These are phyloP conservation scores for Annona squamosa DNA, from an alignment of 164 flowering plant species.

Conservation along the genomic window DNA sequence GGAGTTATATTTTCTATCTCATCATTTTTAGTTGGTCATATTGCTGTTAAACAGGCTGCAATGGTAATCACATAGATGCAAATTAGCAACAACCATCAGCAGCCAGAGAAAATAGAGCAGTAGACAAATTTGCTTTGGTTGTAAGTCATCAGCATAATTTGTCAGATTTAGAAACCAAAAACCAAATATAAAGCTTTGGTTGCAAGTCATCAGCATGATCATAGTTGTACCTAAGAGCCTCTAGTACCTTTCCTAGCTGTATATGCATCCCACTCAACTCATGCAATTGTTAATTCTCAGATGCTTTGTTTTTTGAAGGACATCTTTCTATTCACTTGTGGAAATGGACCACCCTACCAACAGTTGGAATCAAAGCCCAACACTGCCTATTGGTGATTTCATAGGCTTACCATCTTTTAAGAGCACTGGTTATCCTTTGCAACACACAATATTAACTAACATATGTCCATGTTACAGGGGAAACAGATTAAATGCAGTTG, in stretches of 20 bases:
- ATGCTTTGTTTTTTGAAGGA: background rate
- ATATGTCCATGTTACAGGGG: no score
- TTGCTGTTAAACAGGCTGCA: conserved; percentile 53
- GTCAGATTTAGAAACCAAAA: no score
- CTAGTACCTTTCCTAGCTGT: background rate
- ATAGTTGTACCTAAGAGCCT: no score
- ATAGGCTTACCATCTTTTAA: background rate
- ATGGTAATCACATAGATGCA: no score
- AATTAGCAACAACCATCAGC: conserved; percentile 93
- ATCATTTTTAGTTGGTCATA: background rate
- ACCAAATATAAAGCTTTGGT: no score
- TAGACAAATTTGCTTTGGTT: conserved; percentile 82
- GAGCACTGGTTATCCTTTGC: background rate
- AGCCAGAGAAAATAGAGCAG: conserved; percentile 81
- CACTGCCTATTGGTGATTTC: background rate
- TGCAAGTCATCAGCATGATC: no score
- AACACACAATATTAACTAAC: background rate
- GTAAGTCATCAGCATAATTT: conserved; percentile 27
- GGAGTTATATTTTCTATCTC: conserved; percentile 2
- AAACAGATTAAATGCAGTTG: no score
- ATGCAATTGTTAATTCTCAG: background rate
- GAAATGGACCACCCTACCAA: background rate
- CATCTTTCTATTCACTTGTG: background rate
- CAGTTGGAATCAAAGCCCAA: background rate
- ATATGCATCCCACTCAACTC: background rate